These are phyloP conservation scores for Parmelia sp. DNA, from an alignment of 495 filamentous ascomycete species.

Conservation along the genomic window DNA sequence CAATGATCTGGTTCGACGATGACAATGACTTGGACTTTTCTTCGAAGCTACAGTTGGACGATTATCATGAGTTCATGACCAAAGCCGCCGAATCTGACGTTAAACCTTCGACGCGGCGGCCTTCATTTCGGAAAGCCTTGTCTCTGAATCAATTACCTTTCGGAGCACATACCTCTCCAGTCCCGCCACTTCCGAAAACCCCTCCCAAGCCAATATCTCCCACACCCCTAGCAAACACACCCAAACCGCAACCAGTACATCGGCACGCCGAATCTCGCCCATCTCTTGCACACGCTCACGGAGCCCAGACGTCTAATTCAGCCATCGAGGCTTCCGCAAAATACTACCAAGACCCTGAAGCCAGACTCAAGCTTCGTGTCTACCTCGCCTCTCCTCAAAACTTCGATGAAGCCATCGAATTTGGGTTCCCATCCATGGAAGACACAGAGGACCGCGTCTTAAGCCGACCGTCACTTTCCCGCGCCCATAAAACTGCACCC, in stretches of 20 bases:
- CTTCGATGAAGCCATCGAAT: conserved; percentile 91
- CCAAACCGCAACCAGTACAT: conserved; percentile 23
- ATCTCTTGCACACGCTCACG: conserved; percentile 29
- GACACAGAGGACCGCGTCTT: conserved; percentile 33
- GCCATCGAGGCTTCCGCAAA: conserved; percentile 67
- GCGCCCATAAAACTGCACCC: conserved; percentile 20
- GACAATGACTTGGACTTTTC: conserved; percentile 68
- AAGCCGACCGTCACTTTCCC: conserved; percentile 20
- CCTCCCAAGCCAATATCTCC: conserved; percentile 21
- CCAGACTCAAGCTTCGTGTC: conserved; percentile 77
- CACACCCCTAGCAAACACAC: conserved; percentile 16
- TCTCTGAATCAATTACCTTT: conserved; percentile 35
- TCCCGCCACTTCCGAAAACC: conserved; percentile 20
- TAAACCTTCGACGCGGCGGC: conserved; percentile 22
- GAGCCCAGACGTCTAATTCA: conserved; percentile 40
- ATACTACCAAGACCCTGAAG: conserved; percentile 88
- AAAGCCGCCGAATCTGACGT: conserved; percentile 29
- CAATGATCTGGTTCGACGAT: conserved; percentile 70
- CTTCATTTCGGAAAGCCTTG: conserved; percentile 46
- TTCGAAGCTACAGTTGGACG: conserved; percentile 37
- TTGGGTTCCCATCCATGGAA: conserved; percentile 71
- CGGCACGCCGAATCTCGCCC: conserved; percentile 36
- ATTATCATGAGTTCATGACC: conserved; percentile 44
- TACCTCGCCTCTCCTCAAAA: conserved; percentile 88
- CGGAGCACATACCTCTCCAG: conserved; percentile 23